A percentile compares a stretch with the other conserved stretches of the same genome.
These are phyloP conservation scores for Scalesia atractyloides DNA, from an alignment of 129 eudicot species.

Conservation along the genomic window DNA sequence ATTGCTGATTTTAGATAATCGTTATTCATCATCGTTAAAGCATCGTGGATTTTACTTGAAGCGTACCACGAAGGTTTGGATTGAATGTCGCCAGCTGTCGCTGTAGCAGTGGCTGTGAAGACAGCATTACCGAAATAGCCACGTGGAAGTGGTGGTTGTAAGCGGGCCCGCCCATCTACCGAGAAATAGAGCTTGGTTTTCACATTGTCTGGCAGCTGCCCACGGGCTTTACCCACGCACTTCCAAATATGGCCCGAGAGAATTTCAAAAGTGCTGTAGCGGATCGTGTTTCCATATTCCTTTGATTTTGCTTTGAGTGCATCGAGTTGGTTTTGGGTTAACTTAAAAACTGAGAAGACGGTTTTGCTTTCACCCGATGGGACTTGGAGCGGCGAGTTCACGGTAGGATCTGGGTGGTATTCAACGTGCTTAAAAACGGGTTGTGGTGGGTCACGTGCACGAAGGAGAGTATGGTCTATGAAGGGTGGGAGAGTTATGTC, in stretches of 20 bases:
- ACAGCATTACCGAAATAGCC: slow-evolving; percentile 16
- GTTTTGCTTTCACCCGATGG: slow-evolving; percentile 6
- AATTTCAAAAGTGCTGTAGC: slow-evolving; percentile 13
- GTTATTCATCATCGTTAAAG: slow-evolving; percentile 6
- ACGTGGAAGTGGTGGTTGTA: slow-evolving; percentile 11
- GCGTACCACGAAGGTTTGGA: slow-evolving; percentile 16
- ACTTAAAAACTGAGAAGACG: not conserved
- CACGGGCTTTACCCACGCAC: slow-evolving; percentile 20
- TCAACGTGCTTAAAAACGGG: slow-evolving; percentile 13
- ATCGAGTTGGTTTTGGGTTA: slow-evolving; percentile 20
- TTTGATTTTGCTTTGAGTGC: slow-evolving; percentile 19
- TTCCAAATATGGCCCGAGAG: slow-evolving; percentile 28
- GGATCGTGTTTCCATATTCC: slow-evolving; percentile 3
- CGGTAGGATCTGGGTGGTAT: slow-evolving; percentile 2
- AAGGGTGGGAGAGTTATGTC: slow-evolving; percentile 24
- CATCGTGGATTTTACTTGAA: slow-evolving; percentile 21
- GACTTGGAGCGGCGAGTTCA: not conserved
- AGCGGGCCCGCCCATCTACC: slow-evolving; percentile 20
- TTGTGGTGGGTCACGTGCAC: slow-evolving; percentile 23
- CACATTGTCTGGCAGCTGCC: not conserved
- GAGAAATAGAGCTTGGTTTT: slow-evolving; percentile 8
- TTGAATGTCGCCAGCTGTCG: not conserved
- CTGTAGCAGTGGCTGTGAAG: not conserved
- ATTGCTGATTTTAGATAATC: slow-evolving; percentile 19
- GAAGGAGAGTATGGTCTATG: slow-evolving; percentile 22